Conservation (phyloP, 139 green algal genomes). For the Picochlorum sp. region DNA sequence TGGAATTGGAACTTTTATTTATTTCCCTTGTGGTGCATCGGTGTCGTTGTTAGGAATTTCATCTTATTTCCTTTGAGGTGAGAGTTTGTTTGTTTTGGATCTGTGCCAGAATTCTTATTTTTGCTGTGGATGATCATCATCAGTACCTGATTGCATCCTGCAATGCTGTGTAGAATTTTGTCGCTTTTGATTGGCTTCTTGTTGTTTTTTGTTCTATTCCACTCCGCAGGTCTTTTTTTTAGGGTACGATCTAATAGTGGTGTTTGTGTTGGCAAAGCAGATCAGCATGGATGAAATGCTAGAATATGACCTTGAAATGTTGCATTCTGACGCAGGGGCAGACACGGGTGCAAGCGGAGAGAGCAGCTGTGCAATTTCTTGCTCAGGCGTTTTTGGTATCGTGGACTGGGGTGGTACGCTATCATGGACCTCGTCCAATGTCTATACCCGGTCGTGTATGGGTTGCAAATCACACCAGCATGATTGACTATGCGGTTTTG, state of each 20-base stretch:
- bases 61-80: slow-evolving; percentile 75
- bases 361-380: slow-evolving; percentile 51
- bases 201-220: slow-evolving; percentile 73
- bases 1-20: slow-evolving; percentile 99
- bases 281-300: too few species aligned
- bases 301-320: too few species aligned
- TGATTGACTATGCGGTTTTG: slow-evolving; percentile 98
- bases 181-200: slow-evolving; percentile 59
- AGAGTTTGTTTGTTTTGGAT: too few species aligned
- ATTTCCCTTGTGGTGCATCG: slow-evolving; percentile 72
- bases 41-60: slow-evolving; percentile 57
- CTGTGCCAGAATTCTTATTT: not conserved
- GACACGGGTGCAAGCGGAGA: slow-evolving; percentile 11
- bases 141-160: not conserved
- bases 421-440: slow-evolving; percentile 83
- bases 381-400: slow-evolving; percentile 71
- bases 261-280: too few species aligned
- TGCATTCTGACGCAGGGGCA: too few species aligned
- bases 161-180: too few species aligned
- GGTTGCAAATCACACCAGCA: slow-evolving; percentile 97
- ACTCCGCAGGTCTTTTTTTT: slow-evolving; percentile 35
- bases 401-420: slow-evolving; percentile 77
- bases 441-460: slow-evolving; percentile 66
- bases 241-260: too few species aligned
- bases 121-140: not conserved